Evolutionary conservation across 352 stramenopile species (phyloP).

Genomic region (Poterioochromonas sp.): DNA sequence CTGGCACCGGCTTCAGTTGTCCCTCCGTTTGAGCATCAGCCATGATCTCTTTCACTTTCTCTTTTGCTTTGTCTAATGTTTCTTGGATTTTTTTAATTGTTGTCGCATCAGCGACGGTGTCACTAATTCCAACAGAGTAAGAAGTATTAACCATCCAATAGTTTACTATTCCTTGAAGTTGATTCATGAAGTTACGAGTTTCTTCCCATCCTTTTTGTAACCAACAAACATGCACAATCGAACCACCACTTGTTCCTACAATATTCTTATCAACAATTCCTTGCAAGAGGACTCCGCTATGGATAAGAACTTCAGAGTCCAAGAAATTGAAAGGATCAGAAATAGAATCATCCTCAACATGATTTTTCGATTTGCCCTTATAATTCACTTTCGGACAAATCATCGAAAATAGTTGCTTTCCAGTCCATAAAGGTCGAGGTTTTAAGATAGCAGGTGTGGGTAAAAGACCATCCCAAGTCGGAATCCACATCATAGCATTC

Average conservation of each 20-base stretch:
- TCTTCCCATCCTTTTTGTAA: constrained; percentile 77
- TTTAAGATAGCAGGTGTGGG: constrained; percentile 92
- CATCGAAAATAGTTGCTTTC: constrained; percentile 85
- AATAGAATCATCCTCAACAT: constrained; percentile 60
- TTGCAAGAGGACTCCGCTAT: constrained; percentile 84
- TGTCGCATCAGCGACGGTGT: constrained; percentile 93
- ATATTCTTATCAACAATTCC: constrained; percentile 99
- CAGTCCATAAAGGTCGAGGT: constrained; percentile 86
- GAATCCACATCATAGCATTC: constrained; percentile 94
- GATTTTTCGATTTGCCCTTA: constrained; percentile 79
- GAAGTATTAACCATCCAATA: constrained; percentile 93
- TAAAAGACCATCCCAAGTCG: constrained; percentile 74
- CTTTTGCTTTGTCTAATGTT: constrained; percentile 96
- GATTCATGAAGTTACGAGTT: constrained; percentile 69
- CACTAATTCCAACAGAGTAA: constrained; percentile 96
- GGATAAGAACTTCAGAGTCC: constrained; percentile 77
- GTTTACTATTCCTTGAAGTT: constrained; percentile 95
- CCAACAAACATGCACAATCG: constrained; percentile 95
- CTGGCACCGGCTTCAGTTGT: constrained; percentile 92
- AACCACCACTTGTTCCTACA: constrained; percentile 89
- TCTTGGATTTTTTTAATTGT: constrained; percentile 96
- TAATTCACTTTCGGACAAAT: constrained; percentile 96
- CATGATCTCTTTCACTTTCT: constrained; percentile 60
- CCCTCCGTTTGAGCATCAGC: constrained; percentile 74
- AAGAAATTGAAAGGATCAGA: constrained; percentile 25